Base-by-base conservation (phyloP, 495 filamentous ascomycete species). In the Parathielavia hyrcaniae region DNA sequence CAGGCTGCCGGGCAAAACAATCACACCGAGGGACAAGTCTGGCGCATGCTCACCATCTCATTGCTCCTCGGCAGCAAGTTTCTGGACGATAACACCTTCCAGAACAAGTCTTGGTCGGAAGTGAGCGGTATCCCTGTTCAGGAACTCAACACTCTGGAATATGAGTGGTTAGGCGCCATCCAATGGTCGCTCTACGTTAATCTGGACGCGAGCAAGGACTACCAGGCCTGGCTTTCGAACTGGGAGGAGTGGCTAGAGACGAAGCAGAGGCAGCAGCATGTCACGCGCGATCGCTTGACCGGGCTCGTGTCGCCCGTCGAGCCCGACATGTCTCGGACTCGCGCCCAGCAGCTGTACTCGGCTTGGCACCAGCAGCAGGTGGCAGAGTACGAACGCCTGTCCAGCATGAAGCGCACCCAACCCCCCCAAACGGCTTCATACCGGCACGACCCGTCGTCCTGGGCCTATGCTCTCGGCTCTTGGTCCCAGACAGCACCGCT, bases 31-130 rank as follows among this genome's bases (percentile, higher is more conserved):
- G 85, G 84, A 44, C 84, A 92, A 65, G 82, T 95, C 53, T 95
- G 93, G 77, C 86, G 90, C 51, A 89, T 97, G 83, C 80, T 97
- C 53, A 97, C 91, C 14, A 87, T 91, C 53, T 79, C 86, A 16
- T 79, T 99, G 35, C 77, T 99, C 41, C 81, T 99, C 35, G 93
- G 91, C 51, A 97, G 91, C 78, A 99, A 99, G 74, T 99, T 99
- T 66, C 72, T 97, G 54, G 93, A 99, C 67, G 93, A 99, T 72
- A 97, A 97, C 73, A 99, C 93, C 16, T 99, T 97, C 73, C 91
- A 97, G 78, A 99, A 97, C 75, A 89, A 91, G 53, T 97, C 95
- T 8, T 99, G 93, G 93, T 87, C 95, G 5, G 95, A 99, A 67
- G 93, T 99, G 23, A 97, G 91, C 73, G 89, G 87, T 56, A 96